These are phyloP conservation scores for Microbotryum saponariae DNA, from an alignment of 1,284 basidiomycete genomes.

Conservation along the genomic window DNA sequence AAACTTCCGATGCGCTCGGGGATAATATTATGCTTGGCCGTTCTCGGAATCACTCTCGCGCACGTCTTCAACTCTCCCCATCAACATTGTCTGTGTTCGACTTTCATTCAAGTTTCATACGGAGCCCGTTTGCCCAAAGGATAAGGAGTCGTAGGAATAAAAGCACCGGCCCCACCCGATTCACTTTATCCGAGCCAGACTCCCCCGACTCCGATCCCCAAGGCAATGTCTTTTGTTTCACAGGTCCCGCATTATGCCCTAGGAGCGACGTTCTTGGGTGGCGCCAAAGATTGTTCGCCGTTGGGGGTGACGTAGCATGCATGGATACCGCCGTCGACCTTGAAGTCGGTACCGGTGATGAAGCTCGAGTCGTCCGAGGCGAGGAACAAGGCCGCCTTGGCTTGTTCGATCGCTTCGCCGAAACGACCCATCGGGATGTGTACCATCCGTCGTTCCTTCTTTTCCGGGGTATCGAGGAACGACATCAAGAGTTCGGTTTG, in stretches of 20 bases:
- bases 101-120: too few species aligned
- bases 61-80: too few species aligned
- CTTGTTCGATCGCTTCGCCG: conserved; percentile 90
- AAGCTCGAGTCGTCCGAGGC: conserved; percentile 47
- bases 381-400: conserved; percentile 57
- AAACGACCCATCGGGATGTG: conserved; percentile 96
- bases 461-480: conserved; percentile 94
- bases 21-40: too few species aligned
- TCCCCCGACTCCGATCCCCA: too few species aligned
- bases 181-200: too few species aligned
- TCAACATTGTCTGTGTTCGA: too few species aligned
- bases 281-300: conserved; percentile 21
- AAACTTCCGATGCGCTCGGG: too few species aligned
- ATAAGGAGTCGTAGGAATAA: too few species aligned
- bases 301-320: conserved; percentile 64
- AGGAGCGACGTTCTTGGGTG: conserved; percentile 19
- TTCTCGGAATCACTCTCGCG: too few species aligned
- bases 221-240: too few species aligned
- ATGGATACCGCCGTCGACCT: conserved; percentile 83
- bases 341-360: conserved; percentile 65
- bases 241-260: background rate
- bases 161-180: too few species aligned
- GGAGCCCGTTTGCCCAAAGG: too few species aligned
- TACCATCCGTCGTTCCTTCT: conserved; percentile 77
- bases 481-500: conserved; percentile 95